Conservation (phyloP, 2,329 filamentous ascomycete genomes). For the Corniculantispora saksenae region DNA sequence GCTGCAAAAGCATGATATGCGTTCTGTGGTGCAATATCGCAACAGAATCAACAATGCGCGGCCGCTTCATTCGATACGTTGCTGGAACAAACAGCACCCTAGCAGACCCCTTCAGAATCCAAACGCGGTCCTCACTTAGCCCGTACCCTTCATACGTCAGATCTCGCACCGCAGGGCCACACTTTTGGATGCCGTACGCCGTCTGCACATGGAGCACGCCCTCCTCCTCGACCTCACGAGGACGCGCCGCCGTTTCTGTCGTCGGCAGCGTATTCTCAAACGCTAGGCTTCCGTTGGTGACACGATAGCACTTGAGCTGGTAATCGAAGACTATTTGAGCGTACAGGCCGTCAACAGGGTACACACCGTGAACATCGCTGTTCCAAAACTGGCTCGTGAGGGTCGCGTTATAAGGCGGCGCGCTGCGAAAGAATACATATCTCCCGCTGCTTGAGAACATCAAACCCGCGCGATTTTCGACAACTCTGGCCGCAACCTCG, state of each 20-base stretch:
- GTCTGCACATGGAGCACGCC: background rate
- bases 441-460: background rate
- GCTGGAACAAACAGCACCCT: background rate
- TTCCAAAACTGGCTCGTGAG: background rate
- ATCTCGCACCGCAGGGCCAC: background rate
- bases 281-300: background rate
- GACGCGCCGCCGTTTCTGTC: background rate
- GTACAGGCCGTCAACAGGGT: background rate
- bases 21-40: background rate
- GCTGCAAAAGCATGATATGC: background rate
- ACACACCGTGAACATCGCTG: background rate
- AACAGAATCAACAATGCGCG: background rate
- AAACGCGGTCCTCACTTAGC: background rate
- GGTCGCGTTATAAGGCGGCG: no score
- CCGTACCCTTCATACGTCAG: background rate
- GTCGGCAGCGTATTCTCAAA: background rate
- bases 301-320: background rate
- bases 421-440: background rate
- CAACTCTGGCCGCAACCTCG: no score
- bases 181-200: background rate
- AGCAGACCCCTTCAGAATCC: background rate
- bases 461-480: no score
- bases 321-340: background rate
- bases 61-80: background rate
- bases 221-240: background rate